These are phyloP conservation scores for Rhizopogon rudus DNA, from an alignment of 768 basidiomycete genomes.

Conservation along the genomic window DNA sequence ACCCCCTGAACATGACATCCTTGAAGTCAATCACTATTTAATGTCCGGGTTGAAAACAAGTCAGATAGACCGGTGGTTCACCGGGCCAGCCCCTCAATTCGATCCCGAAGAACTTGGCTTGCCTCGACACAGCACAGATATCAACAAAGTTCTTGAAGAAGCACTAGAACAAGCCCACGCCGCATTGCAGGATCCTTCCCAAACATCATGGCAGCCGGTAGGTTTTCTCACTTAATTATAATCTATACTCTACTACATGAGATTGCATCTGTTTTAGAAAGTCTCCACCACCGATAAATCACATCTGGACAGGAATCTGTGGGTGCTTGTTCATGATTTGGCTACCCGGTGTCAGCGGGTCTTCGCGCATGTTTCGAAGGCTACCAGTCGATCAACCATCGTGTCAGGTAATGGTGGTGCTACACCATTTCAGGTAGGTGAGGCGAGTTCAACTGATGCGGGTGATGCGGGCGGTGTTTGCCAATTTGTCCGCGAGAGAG, in stretches of 20 bases:
- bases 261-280: slow-evolving; percentile 36
- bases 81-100: slow-evolving; percentile 42
- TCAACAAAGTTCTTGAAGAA: slow-evolving; percentile 24
- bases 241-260: slow-evolving; percentile 18
- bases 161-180: slow-evolving; percentile 44
- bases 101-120: slow-evolving; percentile 26
- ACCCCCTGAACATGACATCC: slow-evolving; percentile 57
- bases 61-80: slow-evolving; percentile 77
- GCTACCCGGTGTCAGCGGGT: slow-evolving; percentile 54
- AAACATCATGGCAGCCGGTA: slow-evolving; percentile 50
- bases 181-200: slow-evolving; percentile 42
- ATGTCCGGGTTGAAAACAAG: slow-evolving; percentile 64
- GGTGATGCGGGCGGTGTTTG: slow-evolving; percentile 26
- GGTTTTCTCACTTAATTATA: slow-evolving; percentile 28
- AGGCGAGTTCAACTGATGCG: slow-evolving; percentile 27
- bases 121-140: slow-evolving; percentile 15
- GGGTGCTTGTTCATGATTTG: slow-evolving; percentile 57
- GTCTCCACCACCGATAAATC: slow-evolving; percentile 45
- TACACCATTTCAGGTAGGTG: slow-evolving; percentile 24
- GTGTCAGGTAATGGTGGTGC: slow-evolving; percentile 29
- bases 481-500: slow-evolving; percentile 50
- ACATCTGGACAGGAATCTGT: slow-evolving; percentile 64
- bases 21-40: slow-evolving; percentile 80
- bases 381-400: slow-evolving; percentile 57
- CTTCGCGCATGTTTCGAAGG: slow-evolving; percentile 58